These are phyloP conservation scores for Pleurotus giganteus DNA, from an alignment of 768 basidiomycete species.

Conservation along the genomic window DNA sequence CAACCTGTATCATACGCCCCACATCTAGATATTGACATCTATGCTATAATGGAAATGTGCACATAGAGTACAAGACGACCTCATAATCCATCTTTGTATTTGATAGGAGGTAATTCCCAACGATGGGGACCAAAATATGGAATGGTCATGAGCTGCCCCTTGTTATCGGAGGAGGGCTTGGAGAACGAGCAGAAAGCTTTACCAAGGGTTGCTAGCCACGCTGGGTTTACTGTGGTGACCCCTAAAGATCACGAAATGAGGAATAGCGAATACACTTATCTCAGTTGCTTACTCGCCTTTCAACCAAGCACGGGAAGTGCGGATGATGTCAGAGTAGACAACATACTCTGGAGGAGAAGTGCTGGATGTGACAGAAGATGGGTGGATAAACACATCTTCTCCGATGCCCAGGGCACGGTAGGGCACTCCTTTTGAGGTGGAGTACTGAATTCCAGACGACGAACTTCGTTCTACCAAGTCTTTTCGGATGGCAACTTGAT, in stretches of 20 bases:
- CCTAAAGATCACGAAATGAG: not conserved
- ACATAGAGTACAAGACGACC: not conserved
- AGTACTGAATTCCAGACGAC: constrained; percentile 62
- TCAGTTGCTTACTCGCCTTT: constrained; percentile 55
- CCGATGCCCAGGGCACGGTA: constrained; percentile 78
- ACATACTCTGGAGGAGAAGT: constrained; percentile 80
- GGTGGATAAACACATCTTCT: constrained; percentile 92
- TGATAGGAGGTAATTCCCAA: constrained; percentile 85
- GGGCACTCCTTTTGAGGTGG: constrained; percentile 75
- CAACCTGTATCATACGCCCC: not conserved
- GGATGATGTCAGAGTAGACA: constrained; percentile 78
- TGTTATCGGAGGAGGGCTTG: constrained; percentile 71
- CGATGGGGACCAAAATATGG: constrained; percentile 84
- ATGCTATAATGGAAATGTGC: not conserved
- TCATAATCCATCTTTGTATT: constrained; percentile 13
- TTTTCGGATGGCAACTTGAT: constrained; percentile 91
- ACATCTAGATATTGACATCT: not conserved
- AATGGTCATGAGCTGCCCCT: constrained; percentile 68
- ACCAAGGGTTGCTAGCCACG: constrained; percentile 76
- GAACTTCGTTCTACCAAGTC: constrained; percentile 67
- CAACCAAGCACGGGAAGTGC: constrained; percentile 72
- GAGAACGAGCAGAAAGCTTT: constrained; percentile 85
- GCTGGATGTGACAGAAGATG: constrained; percentile 76
- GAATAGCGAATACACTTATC: not conserved
- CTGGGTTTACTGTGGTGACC: constrained; percentile 2